Evolutionary conservation across 73 alveolate genomes (phyloP), one percentile per base, ranked within the genome.

Genomic region (Tetrahymena thermophila): DNA sequence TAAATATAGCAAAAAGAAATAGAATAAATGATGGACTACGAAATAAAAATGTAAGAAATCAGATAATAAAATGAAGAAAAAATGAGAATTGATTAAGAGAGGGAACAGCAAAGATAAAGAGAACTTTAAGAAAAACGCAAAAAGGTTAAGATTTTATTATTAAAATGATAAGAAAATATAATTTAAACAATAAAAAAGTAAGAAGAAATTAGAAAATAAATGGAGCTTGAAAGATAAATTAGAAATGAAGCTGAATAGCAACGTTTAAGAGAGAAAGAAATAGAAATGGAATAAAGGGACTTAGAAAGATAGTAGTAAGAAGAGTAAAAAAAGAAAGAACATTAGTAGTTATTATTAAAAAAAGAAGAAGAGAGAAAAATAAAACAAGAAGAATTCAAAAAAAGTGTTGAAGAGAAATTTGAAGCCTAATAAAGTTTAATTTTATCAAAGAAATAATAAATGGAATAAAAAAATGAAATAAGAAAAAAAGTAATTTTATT

Each of bases 101-200:
- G 94, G 84, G 50, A 83, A 31, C 6, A 21, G 43, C 43, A 42
- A 93, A 35, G 58, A 31, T 44, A 94, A 93, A 34, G 84, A 35
- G 93, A 85, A 35, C 93, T 35, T 42, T 56, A 95, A 85, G 97
- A 95, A 56, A 95, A 95, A 83, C 95, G 95, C 31, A 44, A 93
- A 35, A 56, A 44, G 93, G 89, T 28, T 71, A 71, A n/a, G 31
- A 19, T 28, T 71, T 71, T 31, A 71, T 71, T 71, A 10, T 23
- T 1, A 3, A 34, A 9, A 25, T 71, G 89, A 19, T 19, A 71
- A 25, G 31, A 28, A n/a, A 28, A n/a, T 71, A 71, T 28, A 3
- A 19, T 28, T 71, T 19, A 25, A 28, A 71, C n/a, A 7, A n/a
- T 71, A 71, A 19, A n/a, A 71, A n/a, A 71, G 89, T 19, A 71